These are phyloP conservation scores for Excoecaria agallocha DNA, from an alignment of 345 rosid species.

Conservation along the genomic window DNA sequence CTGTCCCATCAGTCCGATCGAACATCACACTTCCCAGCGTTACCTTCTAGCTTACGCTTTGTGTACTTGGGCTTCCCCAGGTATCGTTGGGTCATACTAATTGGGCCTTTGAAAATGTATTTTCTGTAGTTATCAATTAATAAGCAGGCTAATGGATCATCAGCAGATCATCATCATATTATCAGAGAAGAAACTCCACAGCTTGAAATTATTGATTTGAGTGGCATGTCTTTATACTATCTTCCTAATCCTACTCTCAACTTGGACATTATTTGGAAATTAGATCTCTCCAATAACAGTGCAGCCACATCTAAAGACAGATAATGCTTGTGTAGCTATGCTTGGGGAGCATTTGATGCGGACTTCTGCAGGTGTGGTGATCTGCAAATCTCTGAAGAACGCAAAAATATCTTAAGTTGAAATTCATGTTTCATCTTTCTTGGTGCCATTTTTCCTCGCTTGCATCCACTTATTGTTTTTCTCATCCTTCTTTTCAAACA, in stretches of 20 bases:
- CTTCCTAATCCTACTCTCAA: too few species aligned
- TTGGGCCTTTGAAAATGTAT: too few species aligned
- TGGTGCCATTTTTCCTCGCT: neutral
- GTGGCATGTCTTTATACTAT: too few species aligned
- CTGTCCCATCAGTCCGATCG: too few species aligned
- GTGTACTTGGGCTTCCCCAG: too few species aligned
- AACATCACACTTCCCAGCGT: conserved; percentile 55
- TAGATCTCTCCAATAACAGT: conserved; percentile 51
- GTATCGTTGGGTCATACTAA: too few species aligned
- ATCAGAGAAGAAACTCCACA: too few species aligned
- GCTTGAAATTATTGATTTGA: too few species aligned
- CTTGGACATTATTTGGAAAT: conserved; percentile 54
- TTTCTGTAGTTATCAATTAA: too few species aligned
- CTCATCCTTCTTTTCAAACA: neutral
- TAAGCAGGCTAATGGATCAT: too few species aligned
- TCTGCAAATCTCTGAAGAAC: conserved; percentile 49
- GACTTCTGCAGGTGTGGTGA: conserved; percentile 66
- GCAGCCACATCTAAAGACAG: conserved; percentile 82
- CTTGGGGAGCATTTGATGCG: conserved; percentile 61
- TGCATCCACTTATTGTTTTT: neutral
- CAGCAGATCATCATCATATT: too few species aligned
- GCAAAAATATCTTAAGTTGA: conserved; percentile 59
- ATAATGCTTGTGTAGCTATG: conserved; percentile 53
- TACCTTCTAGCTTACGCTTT: too few species aligned
- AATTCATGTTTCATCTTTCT: neutral